These are phyloP conservation scores for Gremmenia infestans DNA, from an alignment of 2,329 filamentous ascomycete species.

Conservation along the genomic window DNA sequence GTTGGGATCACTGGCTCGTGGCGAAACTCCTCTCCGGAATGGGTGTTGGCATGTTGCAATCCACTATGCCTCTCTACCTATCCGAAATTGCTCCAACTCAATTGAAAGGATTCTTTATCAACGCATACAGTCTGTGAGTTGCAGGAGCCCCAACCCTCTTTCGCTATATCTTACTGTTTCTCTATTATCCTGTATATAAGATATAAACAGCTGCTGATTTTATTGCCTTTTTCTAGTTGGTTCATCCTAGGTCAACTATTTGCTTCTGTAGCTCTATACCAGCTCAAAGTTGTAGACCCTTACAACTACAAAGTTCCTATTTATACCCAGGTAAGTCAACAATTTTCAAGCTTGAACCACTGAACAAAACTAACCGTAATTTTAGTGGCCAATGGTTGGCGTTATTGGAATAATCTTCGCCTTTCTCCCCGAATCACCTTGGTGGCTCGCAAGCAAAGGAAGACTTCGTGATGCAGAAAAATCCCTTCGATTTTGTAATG, in stretches of 20 bases:
- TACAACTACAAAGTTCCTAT: constrained; percentile 37
- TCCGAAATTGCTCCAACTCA: constrained; percentile 20
- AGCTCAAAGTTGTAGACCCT: constrained; percentile 29
- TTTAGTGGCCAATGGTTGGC: constrained; percentile 41
- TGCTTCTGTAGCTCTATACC: constrained; percentile 37
- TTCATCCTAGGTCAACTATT: constrained; percentile 40
- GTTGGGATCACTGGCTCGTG: constrained; percentile 19
- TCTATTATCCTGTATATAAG: constrained; percentile 8
- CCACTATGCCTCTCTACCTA: constrained; percentile 20
- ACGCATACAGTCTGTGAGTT: constrained; percentile 17
- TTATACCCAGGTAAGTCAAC: constrained; percentile 35
- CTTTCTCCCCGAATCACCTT: constrained; percentile 37
- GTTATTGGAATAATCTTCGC: constrained; percentile 36
- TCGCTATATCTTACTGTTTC: not conserved
- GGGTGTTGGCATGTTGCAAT: constrained; percentile 21
- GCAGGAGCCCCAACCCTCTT: no score
- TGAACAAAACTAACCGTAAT: not conserved
- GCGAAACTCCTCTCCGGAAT: constrained; percentile 20
- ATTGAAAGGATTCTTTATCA: constrained; percentile 16
- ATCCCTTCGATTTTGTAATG: constrained; percentile 18
- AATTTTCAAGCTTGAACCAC: not conserved
- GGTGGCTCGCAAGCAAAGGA: constrained; percentile 35
- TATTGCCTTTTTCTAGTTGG: constrained; percentile 29
- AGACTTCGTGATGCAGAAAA: constrained; percentile 27
- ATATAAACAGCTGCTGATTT: not conserved